Conservation (phyloP, 2,329 filamentous ascomycete species). For the Exserohilum turcica region DNA sequence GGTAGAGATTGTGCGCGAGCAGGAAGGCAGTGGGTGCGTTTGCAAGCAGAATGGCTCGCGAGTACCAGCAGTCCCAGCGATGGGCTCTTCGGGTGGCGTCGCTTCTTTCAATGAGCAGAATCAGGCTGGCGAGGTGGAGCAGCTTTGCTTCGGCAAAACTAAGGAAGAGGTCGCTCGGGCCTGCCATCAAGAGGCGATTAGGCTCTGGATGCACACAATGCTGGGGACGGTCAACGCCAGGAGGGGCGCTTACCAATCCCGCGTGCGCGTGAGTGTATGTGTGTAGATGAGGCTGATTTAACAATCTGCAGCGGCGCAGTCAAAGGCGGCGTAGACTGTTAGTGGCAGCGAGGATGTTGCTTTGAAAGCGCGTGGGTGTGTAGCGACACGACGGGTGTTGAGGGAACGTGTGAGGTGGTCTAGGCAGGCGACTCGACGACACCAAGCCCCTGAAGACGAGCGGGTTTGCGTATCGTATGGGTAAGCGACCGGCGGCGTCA, state of each 20-base stretch:
- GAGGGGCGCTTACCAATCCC: slow-evolving; percentile 25
- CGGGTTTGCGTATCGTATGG: not conserved
- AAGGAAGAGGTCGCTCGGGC: slow-evolving; percentile 36
- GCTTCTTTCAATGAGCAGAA: slow-evolving; percentile 36
- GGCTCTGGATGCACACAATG: slow-evolving; percentile 15
- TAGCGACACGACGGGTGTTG: not conserved
- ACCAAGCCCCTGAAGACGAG: not conserved
- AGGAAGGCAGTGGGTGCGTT: slow-evolving; percentile 35
- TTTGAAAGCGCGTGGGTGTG: not conserved
- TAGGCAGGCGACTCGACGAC: not conserved
- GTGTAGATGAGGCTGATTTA: not conserved
- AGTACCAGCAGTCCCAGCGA: slow-evolving; percentile 34
- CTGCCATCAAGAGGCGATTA: slow-evolving; percentile 40
- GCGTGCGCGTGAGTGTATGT: not conserved
- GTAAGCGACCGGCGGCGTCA: not conserved
- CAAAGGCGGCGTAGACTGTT: not conserved
- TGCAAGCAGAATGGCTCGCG: slow-evolving; percentile 29
- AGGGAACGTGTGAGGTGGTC: not conserved
- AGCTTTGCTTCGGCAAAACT: slow-evolving; percentile 40
- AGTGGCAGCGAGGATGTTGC: not conserved
- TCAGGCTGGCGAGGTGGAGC: slow-evolving; percentile 39
- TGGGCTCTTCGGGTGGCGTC: slow-evolving; percentile 33
- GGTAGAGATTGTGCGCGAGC: slow-evolving; percentile 34
- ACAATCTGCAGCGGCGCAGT: too few species aligned
- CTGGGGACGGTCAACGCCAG: slow-evolving; percentile 18